phyloP scores from a whole-genome alignment of 2,329 filamentous ascomycete species.

The Curvularia eragrostidis region DNA sequence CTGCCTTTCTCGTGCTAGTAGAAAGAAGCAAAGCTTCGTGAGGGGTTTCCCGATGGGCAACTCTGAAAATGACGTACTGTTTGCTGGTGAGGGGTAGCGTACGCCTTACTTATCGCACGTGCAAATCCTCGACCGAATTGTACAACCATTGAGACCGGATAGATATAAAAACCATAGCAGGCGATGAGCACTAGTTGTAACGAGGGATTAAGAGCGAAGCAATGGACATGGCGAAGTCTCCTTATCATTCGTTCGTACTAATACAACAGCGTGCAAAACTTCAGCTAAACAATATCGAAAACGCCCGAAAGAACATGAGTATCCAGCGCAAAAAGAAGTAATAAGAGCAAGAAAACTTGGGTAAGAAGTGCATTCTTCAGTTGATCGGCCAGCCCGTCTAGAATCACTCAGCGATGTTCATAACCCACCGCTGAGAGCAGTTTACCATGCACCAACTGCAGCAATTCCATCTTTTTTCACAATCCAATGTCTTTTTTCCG shows the following conservation, averaged over 20 bases:
- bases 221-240: neutral
- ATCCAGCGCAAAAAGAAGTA: neutral
- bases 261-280: conserved; percentile 16
- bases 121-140: neutral
- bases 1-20: conserved; percentile 15
- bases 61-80: conserved; percentile 26
- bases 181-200: neutral
- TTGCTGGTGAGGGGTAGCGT: conserved; percentile 9
- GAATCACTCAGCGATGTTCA: neutral
- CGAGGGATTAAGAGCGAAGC: neutral
- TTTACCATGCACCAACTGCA: neutral
- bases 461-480: neutral
- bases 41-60: conserved; percentile 32
- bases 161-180: neutral
- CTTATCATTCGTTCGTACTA: conserved; percentile 7
- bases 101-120: neutral
- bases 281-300: neutral
- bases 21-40: conserved; percentile 2
- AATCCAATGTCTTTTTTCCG: neutral
- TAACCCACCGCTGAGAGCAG: neutral
- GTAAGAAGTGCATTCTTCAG: neutral
- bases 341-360: neutral
- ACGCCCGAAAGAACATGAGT: neutral
- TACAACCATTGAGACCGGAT: neutral
- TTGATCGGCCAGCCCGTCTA: too few species aligned